These are phyloP conservation scores for Debaryomyces fabryi DNA, from an alignment of 1,139 yeast genomes.

Conservation along the genomic window DNA sequence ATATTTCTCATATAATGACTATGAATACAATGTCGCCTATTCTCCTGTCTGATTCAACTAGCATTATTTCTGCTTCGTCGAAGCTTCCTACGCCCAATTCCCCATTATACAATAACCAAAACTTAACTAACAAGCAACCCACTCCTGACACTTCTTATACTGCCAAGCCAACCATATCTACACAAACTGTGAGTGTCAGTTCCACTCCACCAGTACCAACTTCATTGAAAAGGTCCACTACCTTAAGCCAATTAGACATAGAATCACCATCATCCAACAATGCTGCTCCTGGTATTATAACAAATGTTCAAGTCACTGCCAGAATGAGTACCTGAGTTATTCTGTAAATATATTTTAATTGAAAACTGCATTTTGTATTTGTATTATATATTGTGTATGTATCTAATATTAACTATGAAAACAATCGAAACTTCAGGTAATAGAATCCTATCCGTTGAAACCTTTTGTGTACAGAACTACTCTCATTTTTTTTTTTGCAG, in stretches of 20 bases:
- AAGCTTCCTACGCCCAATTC: constrained; percentile 19
- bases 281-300: constrained; percentile 45
- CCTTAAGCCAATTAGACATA: constrained; percentile 35
- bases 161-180: constrained; percentile 15
- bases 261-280: constrained; percentile 30
- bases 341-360: background rate
- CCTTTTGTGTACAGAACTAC: background rate
- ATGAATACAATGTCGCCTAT: constrained; percentile 22
- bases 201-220: constrained; percentile 6
- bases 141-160: constrained; percentile 18
- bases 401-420: background rate
- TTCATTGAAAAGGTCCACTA: constrained; percentile 30
- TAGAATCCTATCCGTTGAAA: background rate
- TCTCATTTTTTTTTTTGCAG: background rate
- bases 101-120: constrained; percentile 34
- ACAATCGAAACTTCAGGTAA: background rate
- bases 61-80: constrained; percentile 15
- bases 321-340: constrained; percentile 37
- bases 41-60: constrained; percentile 16
- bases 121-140: constrained; percentile 28
- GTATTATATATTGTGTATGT: background rate
- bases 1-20: constrained; percentile 24
- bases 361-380: background rate
- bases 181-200: constrained; percentile 1
- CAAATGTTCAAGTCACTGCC: constrained; percentile 51